phyloP scores from a whole-genome alignment of 2,329 filamentous ascomycete species.

The Fusarium sp. region DNA sequence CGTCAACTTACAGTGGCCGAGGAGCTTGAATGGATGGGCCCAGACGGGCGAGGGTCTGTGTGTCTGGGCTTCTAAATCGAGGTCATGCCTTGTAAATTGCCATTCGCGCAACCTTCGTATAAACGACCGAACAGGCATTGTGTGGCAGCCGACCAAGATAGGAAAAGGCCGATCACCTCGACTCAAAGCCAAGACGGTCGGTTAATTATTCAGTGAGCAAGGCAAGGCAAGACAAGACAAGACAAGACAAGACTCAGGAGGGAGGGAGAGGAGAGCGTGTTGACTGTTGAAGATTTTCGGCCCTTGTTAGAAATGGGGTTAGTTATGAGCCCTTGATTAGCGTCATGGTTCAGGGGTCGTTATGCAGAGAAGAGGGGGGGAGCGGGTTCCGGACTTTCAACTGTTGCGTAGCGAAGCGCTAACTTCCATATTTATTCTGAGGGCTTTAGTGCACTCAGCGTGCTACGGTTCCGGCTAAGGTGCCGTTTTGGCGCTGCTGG shows the following conservation, averaged over 20 bases:
- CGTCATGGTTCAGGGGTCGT: neutral
- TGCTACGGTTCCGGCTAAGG: neutral
- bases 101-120: constrained; percentile 5
- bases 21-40: constrained; percentile 11
- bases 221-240: neutral
- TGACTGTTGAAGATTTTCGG: constrained; percentile 3
- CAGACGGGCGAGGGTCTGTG: neutral
- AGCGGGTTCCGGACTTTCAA: constrained; percentile 6
- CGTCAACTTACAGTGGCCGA: constrained; percentile 7
- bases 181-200: neutral
- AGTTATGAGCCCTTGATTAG: constrained; percentile 7
- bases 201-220: neutral
- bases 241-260: neutral
- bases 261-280: neutral
- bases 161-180: neutral
- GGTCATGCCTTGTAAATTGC: constrained; percentile 13
- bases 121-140: neutral
- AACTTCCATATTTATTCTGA: neutral
- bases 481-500: neutral
- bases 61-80: constrained; percentile 25
- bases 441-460: neutral
- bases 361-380: constrained; percentile 5
- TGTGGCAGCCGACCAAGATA: neutral
- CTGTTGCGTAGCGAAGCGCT: neutral
- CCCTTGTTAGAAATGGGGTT: constrained; percentile 1